These are phyloP conservation scores for Cryptococcus wingfieldii DNA, from an alignment of 1,284 basidiomycete genomes.

Conservation along the genomic window DNA sequence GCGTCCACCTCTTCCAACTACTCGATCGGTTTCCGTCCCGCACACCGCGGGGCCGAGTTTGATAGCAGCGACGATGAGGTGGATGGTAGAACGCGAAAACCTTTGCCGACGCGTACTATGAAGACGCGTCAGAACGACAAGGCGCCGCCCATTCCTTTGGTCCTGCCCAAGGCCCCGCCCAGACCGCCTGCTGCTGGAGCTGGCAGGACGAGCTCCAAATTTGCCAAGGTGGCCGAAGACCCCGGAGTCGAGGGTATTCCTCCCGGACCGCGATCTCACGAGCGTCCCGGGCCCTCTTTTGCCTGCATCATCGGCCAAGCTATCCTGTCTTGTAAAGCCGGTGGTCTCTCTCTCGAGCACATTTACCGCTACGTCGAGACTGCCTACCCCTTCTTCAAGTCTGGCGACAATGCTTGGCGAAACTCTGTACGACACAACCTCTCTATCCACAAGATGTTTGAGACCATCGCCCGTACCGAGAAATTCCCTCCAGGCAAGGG, in stretches of 20 bases:
- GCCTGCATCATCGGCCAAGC: constrained; percentile 95
- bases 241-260: constrained; percentile 57
- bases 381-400: constrained; percentile 88
- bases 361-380: constrained; percentile 95
- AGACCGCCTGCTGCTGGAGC: constrained; percentile 17
- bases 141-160: neutral
- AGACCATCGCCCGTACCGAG: constrained; percentile 53
- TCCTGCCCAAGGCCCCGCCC: constrained; percentile 10
- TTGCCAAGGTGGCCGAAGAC: constrained; percentile 42
- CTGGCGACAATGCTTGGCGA: constrained; percentile 86
- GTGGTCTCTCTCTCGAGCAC: constrained; percentile 85
- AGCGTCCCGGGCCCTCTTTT: constrained; percentile 80
- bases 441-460: constrained; percentile 77
- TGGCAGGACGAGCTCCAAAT: constrained; percentile 37
- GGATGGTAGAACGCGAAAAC: constrained; percentile 37
- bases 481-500: constrained; percentile 47
- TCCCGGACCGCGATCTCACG: constrained; percentile 69
- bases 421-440: constrained; percentile 88
- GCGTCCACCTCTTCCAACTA: constrained; percentile 10
- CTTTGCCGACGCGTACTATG: constrained; percentile 18
- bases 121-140: constrained; percentile 20
- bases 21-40: neutral
- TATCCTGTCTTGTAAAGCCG: constrained; percentile 74
- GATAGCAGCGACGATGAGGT: constrained; percentile 38
- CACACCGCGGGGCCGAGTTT: neutral